Evolutionary conservation across 176 grass and related monocot species (phyloP).

Genomic region (Rhynchospora breviuscula): DNA sequence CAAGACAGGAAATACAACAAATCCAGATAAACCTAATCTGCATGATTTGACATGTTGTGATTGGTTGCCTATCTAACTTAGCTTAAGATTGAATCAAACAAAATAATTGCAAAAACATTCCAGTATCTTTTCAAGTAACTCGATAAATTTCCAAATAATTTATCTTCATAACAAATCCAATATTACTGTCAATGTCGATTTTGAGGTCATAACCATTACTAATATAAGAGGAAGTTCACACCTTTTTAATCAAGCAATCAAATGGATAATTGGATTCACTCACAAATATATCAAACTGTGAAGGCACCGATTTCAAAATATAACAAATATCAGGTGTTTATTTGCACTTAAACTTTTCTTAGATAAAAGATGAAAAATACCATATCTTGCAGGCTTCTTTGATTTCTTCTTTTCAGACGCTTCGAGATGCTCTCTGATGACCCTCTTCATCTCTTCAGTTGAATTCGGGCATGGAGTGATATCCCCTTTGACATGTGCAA

Average conservation of each 20-base stretch:
- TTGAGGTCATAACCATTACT: background rate
- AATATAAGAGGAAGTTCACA: background rate
- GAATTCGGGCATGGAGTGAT: constrained; percentile 9
- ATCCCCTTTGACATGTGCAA: constrained; percentile 20
- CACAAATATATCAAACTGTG: constrained; percentile 1
- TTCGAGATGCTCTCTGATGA: constrained; percentile 4
- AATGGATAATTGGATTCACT: background rate
- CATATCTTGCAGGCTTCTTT: background rate
- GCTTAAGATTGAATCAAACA: background rate
- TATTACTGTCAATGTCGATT: background rate
- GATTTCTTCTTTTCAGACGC: background rate
- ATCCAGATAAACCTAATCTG: too few species aligned
- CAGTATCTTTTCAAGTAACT: background rate
- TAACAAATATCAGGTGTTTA: background rate
- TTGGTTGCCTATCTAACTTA: background rate
- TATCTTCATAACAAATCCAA: background rate
- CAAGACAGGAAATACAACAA: too few species aligned
- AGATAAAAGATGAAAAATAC: background rate
- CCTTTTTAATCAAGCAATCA: background rate
- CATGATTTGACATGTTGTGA: too few species aligned
- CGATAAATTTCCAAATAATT: background rate
- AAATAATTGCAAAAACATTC: background rate
- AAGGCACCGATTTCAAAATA: background rate
- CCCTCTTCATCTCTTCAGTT: background rate
- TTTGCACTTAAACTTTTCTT: background rate